Base-by-base conservation (phyloP, 148 eudicot genomes). In the Chenopodium quinoa region DNA sequence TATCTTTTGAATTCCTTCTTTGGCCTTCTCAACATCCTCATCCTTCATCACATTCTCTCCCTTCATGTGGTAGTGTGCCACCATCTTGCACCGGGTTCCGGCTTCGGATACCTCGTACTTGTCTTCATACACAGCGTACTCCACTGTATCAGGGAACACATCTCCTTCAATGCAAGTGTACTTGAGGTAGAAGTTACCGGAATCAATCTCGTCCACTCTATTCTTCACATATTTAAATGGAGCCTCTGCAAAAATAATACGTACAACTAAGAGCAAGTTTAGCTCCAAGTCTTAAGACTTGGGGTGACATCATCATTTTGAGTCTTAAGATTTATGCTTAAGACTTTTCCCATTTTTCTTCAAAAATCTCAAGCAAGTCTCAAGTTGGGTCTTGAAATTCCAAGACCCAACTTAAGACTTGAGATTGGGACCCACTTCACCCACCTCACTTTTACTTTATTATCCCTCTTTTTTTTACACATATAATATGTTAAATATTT, bases 121-220 rank as follows among this genome's bases (percentile, higher is more conserved):
- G 8, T 80, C 71, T 54, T 83, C 85, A 29, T 78, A 44, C 34
- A 79, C 75, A 1, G 48, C 75, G 7, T 16, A 9, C 20, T 83
- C 85, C 9, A 78, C n/a, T 0, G 44, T 78, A 22, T 78, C 82
- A 2, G 71, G 78, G 8, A 83, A 47, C 14, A 75, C 78, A 74
- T 73, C 85, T 62, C 87, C 84, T 48, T 84, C 87, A 8, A 69
- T 81, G 63, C 75, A 60, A 2, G 87, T 77, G 78, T 81, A 81
- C 82, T 84, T 84, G 75, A 34, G 7, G 75, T 81, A 84, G 2
- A 34, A 84, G 16, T 77, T 81, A 5, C 31, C 25, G 0, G 58
- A 22, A 25, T 84, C 87, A 0, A 84, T 70, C 70, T 81, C 84
- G 23, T 84, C 84, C 16, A 81, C 62, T 68, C 81, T 84, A 20